Conservation (phyloP, 768 basidiomycete species). For the Phaeotremella fagi region DNA sequence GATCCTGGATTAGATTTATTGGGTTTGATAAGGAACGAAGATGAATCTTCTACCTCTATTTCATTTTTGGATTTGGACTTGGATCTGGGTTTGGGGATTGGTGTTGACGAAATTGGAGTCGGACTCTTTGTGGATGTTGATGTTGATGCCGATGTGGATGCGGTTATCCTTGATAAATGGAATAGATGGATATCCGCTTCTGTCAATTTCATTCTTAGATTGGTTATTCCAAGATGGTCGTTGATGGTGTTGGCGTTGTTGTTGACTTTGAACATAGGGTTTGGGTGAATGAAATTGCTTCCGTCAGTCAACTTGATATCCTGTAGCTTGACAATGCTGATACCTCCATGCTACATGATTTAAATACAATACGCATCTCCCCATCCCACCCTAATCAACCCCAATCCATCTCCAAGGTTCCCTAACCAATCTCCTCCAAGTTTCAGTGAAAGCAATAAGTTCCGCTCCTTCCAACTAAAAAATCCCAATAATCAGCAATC, state of each 20-base stretch:
- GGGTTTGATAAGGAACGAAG: neutral
- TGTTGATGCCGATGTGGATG: neutral
- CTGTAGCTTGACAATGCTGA: too few relatives aligned
- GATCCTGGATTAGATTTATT: neutral
- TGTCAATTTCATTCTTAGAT: too few relatives aligned
- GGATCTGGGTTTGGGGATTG: neutral
- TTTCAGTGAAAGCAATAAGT: conserved; percentile 43
- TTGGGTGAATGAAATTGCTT: too few relatives aligned
- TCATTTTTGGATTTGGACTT: neutral
- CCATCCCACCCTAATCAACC: conserved; percentile 11
- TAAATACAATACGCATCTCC: too few relatives aligned
- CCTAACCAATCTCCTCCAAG: conserved; percentile 41
- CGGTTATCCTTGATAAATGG: neutral
- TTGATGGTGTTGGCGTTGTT: too few relatives aligned
- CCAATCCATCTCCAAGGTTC: conserved; percentile 39
- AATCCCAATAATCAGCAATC: neutral
- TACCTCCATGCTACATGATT: too few relatives aligned
- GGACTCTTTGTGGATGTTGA: neutral
- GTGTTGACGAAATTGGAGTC: neutral
- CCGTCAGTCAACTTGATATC: too few relatives aligned
- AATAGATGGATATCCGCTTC: neutral
- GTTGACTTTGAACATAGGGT: too few relatives aligned
- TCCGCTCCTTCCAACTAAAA: conserved; percentile 42
- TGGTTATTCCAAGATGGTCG: too few relatives aligned
- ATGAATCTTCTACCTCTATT: neutral